phyloP scores from a whole-genome alignment of 345 rosid species.

The Alliaria petiolata region DNA sequence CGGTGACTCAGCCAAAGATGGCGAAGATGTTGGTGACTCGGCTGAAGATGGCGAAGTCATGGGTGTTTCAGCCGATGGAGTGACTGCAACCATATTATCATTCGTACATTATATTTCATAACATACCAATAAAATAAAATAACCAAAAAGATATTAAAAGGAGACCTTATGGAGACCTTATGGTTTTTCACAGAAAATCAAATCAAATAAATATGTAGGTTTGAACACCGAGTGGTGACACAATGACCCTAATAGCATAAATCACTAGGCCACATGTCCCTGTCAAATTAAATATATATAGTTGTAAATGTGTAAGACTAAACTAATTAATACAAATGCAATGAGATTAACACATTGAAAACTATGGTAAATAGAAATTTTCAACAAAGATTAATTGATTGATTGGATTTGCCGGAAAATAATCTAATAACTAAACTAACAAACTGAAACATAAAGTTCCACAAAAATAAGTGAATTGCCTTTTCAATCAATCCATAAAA shows the following conservation, averaged over 20 bases:
- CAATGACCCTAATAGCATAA: too few species aligned
- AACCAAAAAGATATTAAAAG: neutral
- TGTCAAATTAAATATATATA: too few species aligned
- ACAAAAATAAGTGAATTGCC: neutral
- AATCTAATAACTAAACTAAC: neutral
- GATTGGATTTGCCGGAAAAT: neutral
- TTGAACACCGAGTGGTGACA: too few species aligned
- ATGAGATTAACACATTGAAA: neutral
- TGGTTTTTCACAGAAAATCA: neutral
- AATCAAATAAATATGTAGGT: neutral
- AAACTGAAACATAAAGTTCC: neutral
- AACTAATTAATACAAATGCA: neutral
- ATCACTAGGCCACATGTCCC: too few species aligned
- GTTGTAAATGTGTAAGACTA: neutral
- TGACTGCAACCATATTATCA: slow-evolving; percentile 8
- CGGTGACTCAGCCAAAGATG: slow-evolving; percentile 7
- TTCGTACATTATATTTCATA: neutral
- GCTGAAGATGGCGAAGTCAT: neutral
- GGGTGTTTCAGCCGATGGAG: slow-evolving; percentile 22
- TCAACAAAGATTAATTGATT: neutral
- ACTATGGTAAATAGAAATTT: neutral
- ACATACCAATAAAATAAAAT: neutral
- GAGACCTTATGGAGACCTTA: neutral
- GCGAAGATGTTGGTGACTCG: neutral
- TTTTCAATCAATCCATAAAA: neutral